Base-by-base conservation (phyloP, 345 rosid species). In the Schrenkiella parvula region DNA sequence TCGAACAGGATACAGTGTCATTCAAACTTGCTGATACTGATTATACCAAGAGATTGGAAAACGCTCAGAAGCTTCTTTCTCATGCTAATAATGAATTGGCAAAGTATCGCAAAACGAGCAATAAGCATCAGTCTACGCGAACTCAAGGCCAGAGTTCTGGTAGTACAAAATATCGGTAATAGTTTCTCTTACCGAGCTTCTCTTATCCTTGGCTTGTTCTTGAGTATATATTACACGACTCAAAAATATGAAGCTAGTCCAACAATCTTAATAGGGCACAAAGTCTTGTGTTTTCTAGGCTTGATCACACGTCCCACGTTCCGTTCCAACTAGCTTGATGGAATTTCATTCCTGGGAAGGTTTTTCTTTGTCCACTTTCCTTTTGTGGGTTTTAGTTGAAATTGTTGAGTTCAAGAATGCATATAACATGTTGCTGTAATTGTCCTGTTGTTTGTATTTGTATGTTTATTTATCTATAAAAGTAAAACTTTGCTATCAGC, bases 61-160 rank as follows among this genome's bases (percentile, higher is more conserved):
- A 76, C 13, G 84, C 91, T 18, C 89, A 83, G 43, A 90, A 71
- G 78, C 88, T 84, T 74, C 79, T 84, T 50, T 81, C 84, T 52
- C 83, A 71, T 52, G 81, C 83, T 51, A 83, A 81, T 32, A 73
- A 75, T 46, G 90, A 87, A 84, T 82, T 84, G 47, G 83, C 87
- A 38, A 88, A 70, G 66, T 82, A 84, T 80, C 81, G 83, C 28
- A 82, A 34, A 65, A 42, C 71, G 3, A 75, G 83, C 22, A 62
- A 78, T 58, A 74, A 59, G 56, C 68, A 44, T 66, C 74, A 54
- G 37, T 72, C 66, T 37, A 87, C 70, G 65, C 80, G 63, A 70
- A 68, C 73, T 65, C 41, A 41, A 29, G 78, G 80, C 51, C 74
- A 75, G 67, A 80, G 82, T 68, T 70, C 69, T 4, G 81, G 77